These are phyloP conservation scores for Ustilago vetiveriae DNA, from an alignment of 1,284 basidiomycete genomes.

Conservation along the genomic window DNA sequence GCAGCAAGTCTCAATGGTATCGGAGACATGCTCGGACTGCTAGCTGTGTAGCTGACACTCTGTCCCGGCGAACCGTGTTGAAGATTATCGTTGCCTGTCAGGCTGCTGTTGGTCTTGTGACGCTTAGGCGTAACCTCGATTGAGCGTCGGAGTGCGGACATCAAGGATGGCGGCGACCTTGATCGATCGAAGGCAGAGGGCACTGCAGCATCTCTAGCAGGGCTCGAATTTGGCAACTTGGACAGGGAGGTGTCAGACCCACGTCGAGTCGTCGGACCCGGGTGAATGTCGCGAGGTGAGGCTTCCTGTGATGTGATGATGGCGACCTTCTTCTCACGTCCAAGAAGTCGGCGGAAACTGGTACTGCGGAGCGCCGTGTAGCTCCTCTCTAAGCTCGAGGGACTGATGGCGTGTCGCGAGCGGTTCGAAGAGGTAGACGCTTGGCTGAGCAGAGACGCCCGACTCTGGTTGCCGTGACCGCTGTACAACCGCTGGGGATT, in stretches of 20 bases:
- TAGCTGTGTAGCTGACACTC: neutral
- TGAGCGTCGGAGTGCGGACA: conserved; percentile 18
- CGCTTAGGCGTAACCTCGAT: conserved; percentile 29
- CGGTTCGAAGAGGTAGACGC: conserved; percentile 21
- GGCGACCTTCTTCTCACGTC: conserved; percentile 8
- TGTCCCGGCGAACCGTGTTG: neutral
- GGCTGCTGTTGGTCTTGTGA: neutral
- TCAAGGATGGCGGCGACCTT: conserved; percentile 20
- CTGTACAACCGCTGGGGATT: conserved; percentile 4
- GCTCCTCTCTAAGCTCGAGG: conserved; percentile 26
- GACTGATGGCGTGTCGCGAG: conserved; percentile 14
- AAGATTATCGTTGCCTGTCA: conserved; percentile 4
- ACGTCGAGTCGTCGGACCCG: conserved; percentile 7
- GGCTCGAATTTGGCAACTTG: conserved; percentile 7
- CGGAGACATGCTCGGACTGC: neutral
- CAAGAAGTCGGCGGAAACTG: conserved; percentile 28
- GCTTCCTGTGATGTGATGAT: too few relatives aligned
- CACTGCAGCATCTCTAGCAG: neutral
- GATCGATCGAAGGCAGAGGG: neutral
- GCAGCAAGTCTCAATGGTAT: neutral
- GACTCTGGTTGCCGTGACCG: conserved; percentile 18
- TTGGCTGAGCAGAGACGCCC: conserved; percentile 31
- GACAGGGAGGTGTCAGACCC: conserved; percentile 4
- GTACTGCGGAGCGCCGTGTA: conserved; percentile 26
- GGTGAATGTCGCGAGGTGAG: too few relatives aligned